Evolutionary conservation across 2,329 filamentous ascomycete genomes (phyloP), one percentile per base, ranked within the genome.

Genomic region (Scedosporium apiospermum): DNA sequence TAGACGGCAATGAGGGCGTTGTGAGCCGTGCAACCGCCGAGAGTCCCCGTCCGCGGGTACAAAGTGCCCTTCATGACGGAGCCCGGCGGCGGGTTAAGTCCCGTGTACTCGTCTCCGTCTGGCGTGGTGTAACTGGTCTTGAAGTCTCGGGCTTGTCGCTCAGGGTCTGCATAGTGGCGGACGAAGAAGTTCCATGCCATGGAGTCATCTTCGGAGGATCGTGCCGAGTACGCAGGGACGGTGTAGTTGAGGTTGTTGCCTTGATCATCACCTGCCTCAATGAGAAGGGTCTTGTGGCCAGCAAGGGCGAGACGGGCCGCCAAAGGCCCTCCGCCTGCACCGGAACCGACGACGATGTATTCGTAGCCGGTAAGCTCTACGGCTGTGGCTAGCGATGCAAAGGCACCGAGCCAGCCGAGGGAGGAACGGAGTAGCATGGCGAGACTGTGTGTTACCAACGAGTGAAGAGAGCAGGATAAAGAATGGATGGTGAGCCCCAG

Each of bases 261-360:
- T 65, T 85, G 78, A 66, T 88, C 84, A 63, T 84, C 80, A 57
- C 84, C 85, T 6, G 84, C 84, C 66, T 88, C 85, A 58, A 88
- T 79, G 7, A 88, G 76, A 5, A 88, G 78, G 2, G 82, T 82
- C 66, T 78, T 82, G 74, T 82, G 78, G 46, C 85, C 85, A 21
- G 82, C 82, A 34, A 82, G 71, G 6, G 84, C 85, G 26, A 88
- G 77, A 38, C 83, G 78, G 5, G 80, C 80, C 2, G 84, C 83
- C 5, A 87, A 68, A 23, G 84, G 83, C 9, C 80, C 82, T 62
- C 84, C 84, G 34, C 84, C 84, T 1, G 84, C 77, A 2, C 84
- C 84, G 14, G 81, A 83, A 14, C 85, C 85, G 14, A 87, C 82
- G n/a, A 87, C 77, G 27, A 87, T 77, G 74, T 86, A 88, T 66